Percentiles rank a stretch among this genome's conserved stretches.
phyloP scores from a whole-genome alignment of 2,329 filamentous ascomycete genomes.

The Berkeleyomyces rouxiae region DNA sequence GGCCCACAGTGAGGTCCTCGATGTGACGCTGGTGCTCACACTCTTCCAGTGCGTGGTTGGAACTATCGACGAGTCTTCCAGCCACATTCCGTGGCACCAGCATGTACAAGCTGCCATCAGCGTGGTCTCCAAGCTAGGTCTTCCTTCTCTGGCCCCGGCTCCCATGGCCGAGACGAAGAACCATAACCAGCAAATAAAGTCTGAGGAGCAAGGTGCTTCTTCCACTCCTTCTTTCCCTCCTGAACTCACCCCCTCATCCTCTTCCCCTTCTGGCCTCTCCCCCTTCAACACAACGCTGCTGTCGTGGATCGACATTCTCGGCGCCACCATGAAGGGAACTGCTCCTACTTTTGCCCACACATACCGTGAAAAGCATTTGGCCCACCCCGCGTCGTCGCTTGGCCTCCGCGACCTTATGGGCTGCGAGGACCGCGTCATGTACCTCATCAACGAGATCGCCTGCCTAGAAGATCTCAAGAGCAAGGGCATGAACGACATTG shows the following conservation, averaged over 20 bases:
- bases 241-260: background rate
- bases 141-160: constrained; percentile 31
- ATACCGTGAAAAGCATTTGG: constrained; percentile 89
- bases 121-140: constrained; percentile 68
- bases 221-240: background rate
- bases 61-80: constrained; percentile 63
- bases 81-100: constrained; percentile 91
- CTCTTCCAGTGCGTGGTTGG: constrained; percentile 87
- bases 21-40: constrained; percentile 86
- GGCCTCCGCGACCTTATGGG: constrained; percentile 91
- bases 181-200: constrained; percentile 7
- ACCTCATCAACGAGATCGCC: constrained; percentile 90
- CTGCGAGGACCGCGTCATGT: constrained; percentile 94
- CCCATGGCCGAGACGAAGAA: constrained; percentile 18
- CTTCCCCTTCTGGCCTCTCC: constrained; percentile 30
- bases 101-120: constrained; percentile 86
- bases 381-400: constrained; percentile 39
- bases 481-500: constrained; percentile 68
- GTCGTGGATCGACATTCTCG: constrained; percentile 93
- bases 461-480: constrained; percentile 81
- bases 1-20: constrained; percentile 74
- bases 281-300: constrained; percentile 93
- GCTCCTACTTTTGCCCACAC: constrained; percentile 81
- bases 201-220: constrained; percentile 13
- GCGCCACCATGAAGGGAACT: constrained; percentile 75